Evolutionary conservation across 768 basidiomycete genomes (phyloP).

Genomic region (Pleurotus cornucopiae): DNA sequence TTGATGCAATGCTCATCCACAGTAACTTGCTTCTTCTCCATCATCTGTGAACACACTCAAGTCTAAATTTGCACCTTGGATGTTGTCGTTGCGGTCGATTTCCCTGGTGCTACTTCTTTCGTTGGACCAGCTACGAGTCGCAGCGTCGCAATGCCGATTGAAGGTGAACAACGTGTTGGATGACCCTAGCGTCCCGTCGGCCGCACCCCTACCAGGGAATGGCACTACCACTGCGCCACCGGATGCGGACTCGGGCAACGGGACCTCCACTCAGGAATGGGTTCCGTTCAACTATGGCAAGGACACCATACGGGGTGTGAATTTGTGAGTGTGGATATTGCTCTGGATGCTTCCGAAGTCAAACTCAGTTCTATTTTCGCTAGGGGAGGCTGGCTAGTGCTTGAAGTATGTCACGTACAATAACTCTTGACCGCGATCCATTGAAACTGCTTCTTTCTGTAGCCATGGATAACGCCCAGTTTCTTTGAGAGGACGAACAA

Average conservation of each 20-base stretch:
- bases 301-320: slow-evolving; percentile 52
- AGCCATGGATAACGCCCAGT: slow-evolving; percentile 82
- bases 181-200: slow-evolving; percentile 8
- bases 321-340: slow-evolving; percentile 41
- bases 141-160: slow-evolving; percentile 28
- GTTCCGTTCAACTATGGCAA: slow-evolving; percentile 39
- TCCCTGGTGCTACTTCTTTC: background rate
- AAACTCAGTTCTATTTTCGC: background rate
- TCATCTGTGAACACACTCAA: background rate
- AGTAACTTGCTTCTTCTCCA: background rate
- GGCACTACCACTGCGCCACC: slow-evolving; percentile 10
- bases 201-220: slow-evolving; percentile 9
- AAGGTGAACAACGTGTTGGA: slow-evolving; percentile 13
- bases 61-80: background rate
- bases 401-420: slow-evolving; percentile 36
- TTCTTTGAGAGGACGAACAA: slow-evolving; percentile 63
- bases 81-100: background rate
- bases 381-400: slow-evolving; percentile 62
- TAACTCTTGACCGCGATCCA: background rate
- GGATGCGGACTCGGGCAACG: slow-evolving; percentile 8
- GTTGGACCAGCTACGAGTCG: slow-evolving; percentile 6
- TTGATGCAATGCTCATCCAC: background rate
- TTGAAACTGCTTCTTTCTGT: background rate
- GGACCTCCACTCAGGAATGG: slow-evolving; percentile 14
- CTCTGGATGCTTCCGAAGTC: too few species aligned